phyloP scores from a whole-genome alignment of 2,329 filamentous ascomycete species.

The Penicillium rolfsii region DNA sequence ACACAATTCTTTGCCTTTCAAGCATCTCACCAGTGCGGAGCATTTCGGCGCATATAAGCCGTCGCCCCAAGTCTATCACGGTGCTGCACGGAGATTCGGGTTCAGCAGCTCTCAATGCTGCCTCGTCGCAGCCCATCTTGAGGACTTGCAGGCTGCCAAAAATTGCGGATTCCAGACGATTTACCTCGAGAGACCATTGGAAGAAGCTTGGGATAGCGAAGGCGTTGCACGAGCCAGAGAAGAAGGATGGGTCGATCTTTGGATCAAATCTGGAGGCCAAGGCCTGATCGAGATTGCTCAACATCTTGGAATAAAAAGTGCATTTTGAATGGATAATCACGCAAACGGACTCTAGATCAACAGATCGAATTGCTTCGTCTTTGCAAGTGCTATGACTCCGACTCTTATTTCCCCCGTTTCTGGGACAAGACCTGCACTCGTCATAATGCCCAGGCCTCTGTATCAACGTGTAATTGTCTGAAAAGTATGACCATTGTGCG shows the following conservation, averaged over 20 bases:
- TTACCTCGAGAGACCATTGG: slow-evolving; percentile 68
- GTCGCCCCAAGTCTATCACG: slow-evolving; percentile 65
- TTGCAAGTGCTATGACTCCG: neutral
- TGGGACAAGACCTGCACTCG: neutral
- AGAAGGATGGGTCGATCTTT: slow-evolving; percentile 65
- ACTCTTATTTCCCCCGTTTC: neutral
- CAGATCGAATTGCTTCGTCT: neutral
- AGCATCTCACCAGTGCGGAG: slow-evolving; percentile 65
- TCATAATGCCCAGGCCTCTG: neutral
- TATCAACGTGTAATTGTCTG: slow-evolving; percentile 11
- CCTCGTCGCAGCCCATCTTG: slow-evolving; percentile 75
- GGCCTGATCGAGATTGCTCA: slow-evolving; percentile 26
- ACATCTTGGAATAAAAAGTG: slow-evolving; percentile 20
- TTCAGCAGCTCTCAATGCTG: slow-evolving; percentile 63
- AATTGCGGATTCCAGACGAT: slow-evolving; percentile 66
- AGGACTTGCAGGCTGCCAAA: slow-evolving; percentile 67
- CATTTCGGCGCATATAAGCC: slow-evolving; percentile 76
- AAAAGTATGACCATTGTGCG: slow-evolving; percentile 12
- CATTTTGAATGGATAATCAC: slow-evolving; percentile 1
- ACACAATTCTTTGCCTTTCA: slow-evolving; percentile 63
- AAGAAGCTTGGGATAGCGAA: slow-evolving; percentile 64
- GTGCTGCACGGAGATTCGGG: slow-evolving; percentile 63
- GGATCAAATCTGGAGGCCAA: slow-evolving; percentile 47
- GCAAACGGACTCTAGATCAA: no score
- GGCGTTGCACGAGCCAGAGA: slow-evolving; percentile 56